Base-by-base conservation (phyloP, 2,329 filamentous ascomycete species). In the Sphaerulina vaccinii region DNA sequence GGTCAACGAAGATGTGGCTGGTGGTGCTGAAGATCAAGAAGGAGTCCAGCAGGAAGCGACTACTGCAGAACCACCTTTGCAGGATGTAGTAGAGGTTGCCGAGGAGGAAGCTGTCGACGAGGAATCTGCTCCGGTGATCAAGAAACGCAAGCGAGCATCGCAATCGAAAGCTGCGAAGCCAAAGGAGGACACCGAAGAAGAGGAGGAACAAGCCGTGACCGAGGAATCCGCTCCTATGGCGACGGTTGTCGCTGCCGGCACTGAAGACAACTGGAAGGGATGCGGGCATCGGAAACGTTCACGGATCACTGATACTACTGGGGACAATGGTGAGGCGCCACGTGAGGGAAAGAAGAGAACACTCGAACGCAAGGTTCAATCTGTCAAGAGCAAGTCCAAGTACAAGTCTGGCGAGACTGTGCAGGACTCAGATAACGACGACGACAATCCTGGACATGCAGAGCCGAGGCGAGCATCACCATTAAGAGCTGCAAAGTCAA, bases 361-460 rank as follows among this genome's bases (percentile, higher is more conserved):
- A 63, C 63, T 85, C 46, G 81, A 83, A 61, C 71, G 80, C 53
- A 81, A 81, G 64, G 62, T 66, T 61, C 62, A 65, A 56, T 70
- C 68, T 44, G 59, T 71, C 70, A 65, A 62, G 52, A 62, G 55
- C 40, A 48, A 48, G 8, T 60, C 58, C 68, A 95, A 95, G 71
- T 95, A 82, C 78, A 96, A 96, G 79, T 91, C 87, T 44, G 84
- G 81, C 27, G 27, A 32, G 27, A 13, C 27, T 32, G n/a, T 32
- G 27, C 6, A 32, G 27, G 27, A 32, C 57, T 89, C 85, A 55
- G 85, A 88, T 58, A 81, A 80, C 11, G 81, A 80, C 10, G 78
- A 77, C 2, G 55, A 55, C 38, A 41, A 15, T 23, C 38, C 15
- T 21, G 7, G 21, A 16, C 11, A 15, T 23, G 11, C 21, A 15